phyloP scores from a whole-genome alignment of 2,329 filamentous ascomycete species.

The Trichoderma sp. region DNA sequence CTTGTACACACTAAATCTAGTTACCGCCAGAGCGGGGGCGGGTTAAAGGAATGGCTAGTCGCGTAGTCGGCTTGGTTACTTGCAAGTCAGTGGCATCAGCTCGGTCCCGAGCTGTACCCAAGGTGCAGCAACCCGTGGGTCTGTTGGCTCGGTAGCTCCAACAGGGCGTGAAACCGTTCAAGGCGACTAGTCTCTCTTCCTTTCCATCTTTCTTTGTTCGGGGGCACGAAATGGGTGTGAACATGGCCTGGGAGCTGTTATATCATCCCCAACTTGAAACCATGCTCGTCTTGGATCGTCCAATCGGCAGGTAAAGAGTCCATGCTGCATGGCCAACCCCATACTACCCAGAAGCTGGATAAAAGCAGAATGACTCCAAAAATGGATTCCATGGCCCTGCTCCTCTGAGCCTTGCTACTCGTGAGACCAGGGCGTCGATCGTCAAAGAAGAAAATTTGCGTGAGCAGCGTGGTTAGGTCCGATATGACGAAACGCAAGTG shows the following conservation, averaged over 20 bases:
- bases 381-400: not conserved
- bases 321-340: not conserved
- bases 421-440: constrained; percentile 11
- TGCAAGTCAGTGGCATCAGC: constrained; percentile 15
- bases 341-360: constrained; percentile 17
- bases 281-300: constrained; percentile 27
- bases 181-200: constrained; percentile 24
- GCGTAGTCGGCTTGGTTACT: constrained; percentile 19
- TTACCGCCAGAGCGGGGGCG: constrained; percentile 23
- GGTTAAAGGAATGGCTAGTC: constrained; percentile 17
- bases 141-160: constrained; percentile 27
- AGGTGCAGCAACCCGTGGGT: constrained; percentile 24
- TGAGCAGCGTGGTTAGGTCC: constrained; percentile 5
- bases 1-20: constrained; percentile 22
- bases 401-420: constrained; percentile 1
- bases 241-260: constrained; percentile 27
- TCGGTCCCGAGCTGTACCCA: constrained; percentile 15
- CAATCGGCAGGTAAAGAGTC: constrained; percentile 16
- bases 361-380: constrained; percentile 4
- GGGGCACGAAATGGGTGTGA: not conserved
- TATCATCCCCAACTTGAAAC: constrained; percentile 30
- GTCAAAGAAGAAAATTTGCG: constrained; percentile 4
- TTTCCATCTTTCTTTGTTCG: constrained; percentile 28
- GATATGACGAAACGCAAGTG: constrained; percentile 1
- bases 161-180: constrained; percentile 32